Evolutionary conservation across 257 asterid species (phyloP).

Genomic region (Paulownia fortunei): DNA sequence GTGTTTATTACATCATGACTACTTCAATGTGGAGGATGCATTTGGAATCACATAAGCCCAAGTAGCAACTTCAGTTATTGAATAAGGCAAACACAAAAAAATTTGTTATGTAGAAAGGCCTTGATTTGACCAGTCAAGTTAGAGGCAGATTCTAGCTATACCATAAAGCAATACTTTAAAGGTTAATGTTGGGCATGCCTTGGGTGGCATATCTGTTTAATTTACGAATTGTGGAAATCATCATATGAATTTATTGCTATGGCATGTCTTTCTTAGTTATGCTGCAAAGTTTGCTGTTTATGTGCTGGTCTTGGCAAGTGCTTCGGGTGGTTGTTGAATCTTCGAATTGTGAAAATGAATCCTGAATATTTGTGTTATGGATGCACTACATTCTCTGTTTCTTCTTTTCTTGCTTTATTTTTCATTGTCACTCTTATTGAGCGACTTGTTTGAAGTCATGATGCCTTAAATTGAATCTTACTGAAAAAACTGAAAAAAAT

Average conservation of each 20-base stretch:
- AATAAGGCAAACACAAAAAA: not conserved
- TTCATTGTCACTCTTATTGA: not conserved
- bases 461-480: not conserved
- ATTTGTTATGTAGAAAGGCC: no score
- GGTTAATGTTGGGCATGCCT: not conserved
- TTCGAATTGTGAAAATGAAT: not conserved
- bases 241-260: not conserved
- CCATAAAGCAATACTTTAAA: not conserved
- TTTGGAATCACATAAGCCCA: not conserved
- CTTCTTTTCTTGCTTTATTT: not conserved
- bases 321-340: slow-evolving; percentile 6
- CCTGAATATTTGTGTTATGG: not conserved
- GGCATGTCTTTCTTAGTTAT: not conserved
- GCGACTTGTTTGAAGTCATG: not conserved
- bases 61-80: not conserved
- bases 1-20: not conserved
- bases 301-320: not conserved
- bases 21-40: not conserved
- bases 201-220: not conserved
- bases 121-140: not conserved
- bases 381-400: not conserved
- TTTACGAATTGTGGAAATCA: not conserved
- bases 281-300: not conserved
- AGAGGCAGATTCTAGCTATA: slow-evolving; percentile 8
- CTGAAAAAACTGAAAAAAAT: not conserved